Conservation (phyloP, 345 rosid species). For the Eucalyptus victrix region DNA sequence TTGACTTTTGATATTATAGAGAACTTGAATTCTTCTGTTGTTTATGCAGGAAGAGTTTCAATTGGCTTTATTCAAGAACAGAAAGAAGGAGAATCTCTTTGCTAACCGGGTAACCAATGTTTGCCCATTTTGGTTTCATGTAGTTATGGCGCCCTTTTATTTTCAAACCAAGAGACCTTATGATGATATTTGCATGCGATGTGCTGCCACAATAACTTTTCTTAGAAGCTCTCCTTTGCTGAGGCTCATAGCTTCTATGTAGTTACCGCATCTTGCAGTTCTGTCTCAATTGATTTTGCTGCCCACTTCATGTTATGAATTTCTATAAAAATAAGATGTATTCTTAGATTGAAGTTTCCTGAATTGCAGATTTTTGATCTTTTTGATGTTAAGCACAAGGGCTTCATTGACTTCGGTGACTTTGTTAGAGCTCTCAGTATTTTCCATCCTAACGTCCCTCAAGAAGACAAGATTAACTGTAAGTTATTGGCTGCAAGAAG, state of each 20-base stretch:
- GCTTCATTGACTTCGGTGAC: conserved; percentile 88
- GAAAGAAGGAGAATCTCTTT: conserved; percentile 86
- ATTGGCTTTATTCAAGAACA: conserved; percentile 78
- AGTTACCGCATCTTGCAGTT: background rate
- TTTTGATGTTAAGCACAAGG: conserved; percentile 83
- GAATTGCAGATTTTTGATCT: conserved; percentile 73
- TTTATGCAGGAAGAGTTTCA: conserved; percentile 90
- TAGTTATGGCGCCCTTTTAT: background rate
- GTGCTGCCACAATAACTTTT: background rate
- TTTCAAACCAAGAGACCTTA: background rate
- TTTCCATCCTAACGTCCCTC: conserved; percentile 79
- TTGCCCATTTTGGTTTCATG: background rate
- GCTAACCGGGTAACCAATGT: conserved; percentile 64
- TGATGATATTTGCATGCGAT: background rate
- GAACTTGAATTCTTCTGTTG: background rate
- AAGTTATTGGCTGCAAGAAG: conserved; percentile 10
- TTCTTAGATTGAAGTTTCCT: background rate
- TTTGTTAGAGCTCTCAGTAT: conserved; percentile 84
- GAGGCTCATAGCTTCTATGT: background rate
- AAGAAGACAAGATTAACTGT: conserved; percentile 86
- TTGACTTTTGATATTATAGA: background rate
- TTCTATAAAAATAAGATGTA: background rate
- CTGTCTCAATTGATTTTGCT: background rate
- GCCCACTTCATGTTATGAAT: background rate
- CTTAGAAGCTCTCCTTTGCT: background rate